phyloP scores from a whole-genome alignment of 768 basidiomycete genomes.

The Xerocomellus chrysenteron region DNA sequence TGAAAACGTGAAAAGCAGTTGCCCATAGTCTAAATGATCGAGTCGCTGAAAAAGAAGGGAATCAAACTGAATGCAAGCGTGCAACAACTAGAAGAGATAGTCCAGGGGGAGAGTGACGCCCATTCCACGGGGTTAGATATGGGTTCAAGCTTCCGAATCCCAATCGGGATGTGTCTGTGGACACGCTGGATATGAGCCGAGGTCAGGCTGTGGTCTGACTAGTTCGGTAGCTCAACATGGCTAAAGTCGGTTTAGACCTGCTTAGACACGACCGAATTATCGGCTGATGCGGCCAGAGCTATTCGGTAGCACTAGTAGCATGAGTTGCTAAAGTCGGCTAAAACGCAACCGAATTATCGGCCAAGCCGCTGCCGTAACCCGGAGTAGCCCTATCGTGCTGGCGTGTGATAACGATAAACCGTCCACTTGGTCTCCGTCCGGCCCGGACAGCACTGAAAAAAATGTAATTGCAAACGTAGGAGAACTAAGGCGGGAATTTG shows the following conservation, averaged over 20 bases:
- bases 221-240: no score
- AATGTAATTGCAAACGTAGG: constrained; percentile 8
- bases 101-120: neutral
- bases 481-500: neutral
- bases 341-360: no score
- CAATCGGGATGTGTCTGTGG: constrained; percentile 10
- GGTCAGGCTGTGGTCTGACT: neutral
- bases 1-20: constrained; percentile 22
- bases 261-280: no score
- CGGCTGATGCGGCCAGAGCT: neutral
- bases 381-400: neutral
- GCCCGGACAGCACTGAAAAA: neutral
- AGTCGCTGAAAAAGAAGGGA: constrained; percentile 3
- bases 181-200: neutral
- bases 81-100: neutral
- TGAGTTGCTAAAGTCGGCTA: no score
- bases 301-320: no score
- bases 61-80: neutral
- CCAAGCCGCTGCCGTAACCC: constrained; percentile 8
- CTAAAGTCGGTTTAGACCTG: no score
- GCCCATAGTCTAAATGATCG: constrained; percentile 20
- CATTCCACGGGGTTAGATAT: constrained; percentile 20
- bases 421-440: neutral
- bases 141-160: neutral
- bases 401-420: constrained; percentile 17